These are phyloP conservation scores for Saturnispora serradocipensis DNA, from an alignment of 805 yeast species.

Conservation along the genomic window DNA sequence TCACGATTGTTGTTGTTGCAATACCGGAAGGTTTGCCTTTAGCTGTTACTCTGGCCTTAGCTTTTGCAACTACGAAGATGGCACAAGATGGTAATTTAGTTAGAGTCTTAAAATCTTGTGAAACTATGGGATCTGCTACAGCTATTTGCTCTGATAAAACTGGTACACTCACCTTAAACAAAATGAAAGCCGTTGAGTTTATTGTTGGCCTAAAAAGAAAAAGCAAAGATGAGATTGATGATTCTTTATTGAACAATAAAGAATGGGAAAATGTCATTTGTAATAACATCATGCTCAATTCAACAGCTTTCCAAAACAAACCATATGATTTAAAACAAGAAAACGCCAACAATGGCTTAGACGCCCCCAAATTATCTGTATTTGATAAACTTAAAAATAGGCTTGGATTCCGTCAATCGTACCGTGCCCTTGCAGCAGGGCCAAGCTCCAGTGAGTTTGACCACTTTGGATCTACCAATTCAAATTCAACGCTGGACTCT, in stretches of 20 bases:
- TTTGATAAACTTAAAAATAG: constrained; percentile 6
- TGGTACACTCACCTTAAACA: constrained; percentile 91
- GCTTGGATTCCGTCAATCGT: background rate
- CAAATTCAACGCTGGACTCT: background rate
- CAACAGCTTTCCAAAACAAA: constrained; percentile 79
- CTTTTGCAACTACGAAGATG: constrained; percentile 98
- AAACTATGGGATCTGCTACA: constrained; percentile 98
- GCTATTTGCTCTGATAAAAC: constrained; percentile 96
- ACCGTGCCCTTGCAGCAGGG: background rate
- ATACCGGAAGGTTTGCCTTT: constrained; percentile 99
- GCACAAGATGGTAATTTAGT: constrained; percentile 92
- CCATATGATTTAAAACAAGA: constrained; percentile 17
- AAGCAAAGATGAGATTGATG: constrained; percentile 40
- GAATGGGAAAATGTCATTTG: constrained; percentile 25
- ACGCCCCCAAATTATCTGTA: background rate
- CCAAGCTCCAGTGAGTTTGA: background rate
- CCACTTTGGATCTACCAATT: background rate
- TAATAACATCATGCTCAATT: constrained; percentile 64
- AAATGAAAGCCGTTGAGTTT: constrained; percentile 84
- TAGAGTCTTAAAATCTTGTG: constrained; percentile 89
- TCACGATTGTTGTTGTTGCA: constrained; percentile 92
- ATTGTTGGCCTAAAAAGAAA: constrained; percentile 44
- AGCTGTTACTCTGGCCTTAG: constrained; percentile 93
- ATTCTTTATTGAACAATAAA: constrained; percentile 1
- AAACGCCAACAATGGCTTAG: background rate